phyloP scores from a whole-genome alignment of 192 early-diverging fungal species.

The Dispira simplex region DNA sequence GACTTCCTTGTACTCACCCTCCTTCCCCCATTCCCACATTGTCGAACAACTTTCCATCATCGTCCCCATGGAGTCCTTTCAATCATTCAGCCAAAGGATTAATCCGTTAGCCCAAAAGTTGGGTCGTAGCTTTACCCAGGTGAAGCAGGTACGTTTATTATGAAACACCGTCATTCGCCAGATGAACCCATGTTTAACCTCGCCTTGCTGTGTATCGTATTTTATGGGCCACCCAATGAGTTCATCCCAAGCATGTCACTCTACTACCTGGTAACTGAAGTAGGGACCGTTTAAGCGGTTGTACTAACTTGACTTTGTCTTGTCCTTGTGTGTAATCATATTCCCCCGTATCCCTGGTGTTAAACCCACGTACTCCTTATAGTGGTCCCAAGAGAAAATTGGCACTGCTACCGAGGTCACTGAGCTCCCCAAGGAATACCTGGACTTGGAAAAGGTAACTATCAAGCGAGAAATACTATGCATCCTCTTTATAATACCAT shows the following conservation, averaged over 20 bases:
- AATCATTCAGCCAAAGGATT: slow-evolving; percentile 28
- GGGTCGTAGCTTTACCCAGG: slow-evolving; percentile 29
- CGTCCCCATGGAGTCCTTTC: slow-evolving; percentile 27
- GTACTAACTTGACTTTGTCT: too few relatives aligned
- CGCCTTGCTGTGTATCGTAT: too few relatives aligned
- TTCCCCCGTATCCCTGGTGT: background rate
- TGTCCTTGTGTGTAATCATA: background rate
- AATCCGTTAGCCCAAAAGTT: slow-evolving; percentile 29
- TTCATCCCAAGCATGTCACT: too few relatives aligned
- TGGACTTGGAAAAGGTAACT: slow-evolving; percentile 58
- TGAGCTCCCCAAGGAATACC: slow-evolving; percentile 86
- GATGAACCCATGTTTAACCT: too few relatives aligned
- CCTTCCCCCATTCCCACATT: background rate
- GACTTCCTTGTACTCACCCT: background rate
- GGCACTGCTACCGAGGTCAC: slow-evolving; percentile 71
- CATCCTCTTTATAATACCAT: too few relatives aligned
- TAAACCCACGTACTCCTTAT: slow-evolving; percentile 12
- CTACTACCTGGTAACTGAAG: too few relatives aligned
- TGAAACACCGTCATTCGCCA: too few relatives aligned
- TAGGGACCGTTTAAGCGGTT: too few relatives aligned
- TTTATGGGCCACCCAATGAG: too few relatives aligned
- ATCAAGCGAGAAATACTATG: background rate
- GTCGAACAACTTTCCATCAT: slow-evolving; percentile 1
- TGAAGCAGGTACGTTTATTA: slow-evolving; percentile 22
- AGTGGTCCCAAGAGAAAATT: slow-evolving; percentile 85